Evolutionary conservation across 139 green algal species (phyloP), one percentile per base, ranked within the genome.

Genomic region (Chlorella ohadii): DNA sequence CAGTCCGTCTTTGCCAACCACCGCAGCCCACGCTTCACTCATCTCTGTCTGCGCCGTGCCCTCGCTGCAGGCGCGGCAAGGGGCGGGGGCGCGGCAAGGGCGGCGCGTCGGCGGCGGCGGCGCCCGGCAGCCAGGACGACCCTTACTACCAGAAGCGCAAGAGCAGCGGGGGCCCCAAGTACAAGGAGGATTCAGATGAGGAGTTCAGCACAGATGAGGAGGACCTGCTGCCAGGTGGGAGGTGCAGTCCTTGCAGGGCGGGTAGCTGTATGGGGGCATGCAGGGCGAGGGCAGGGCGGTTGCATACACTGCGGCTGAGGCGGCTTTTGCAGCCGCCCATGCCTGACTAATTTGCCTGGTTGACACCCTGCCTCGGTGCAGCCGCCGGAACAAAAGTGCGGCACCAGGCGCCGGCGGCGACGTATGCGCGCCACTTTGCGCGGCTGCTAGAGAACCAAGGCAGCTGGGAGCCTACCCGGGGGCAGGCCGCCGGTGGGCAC

Each of bases 381-480:
- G 51, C 51, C 51, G 51, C 51, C 11, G 51, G 12, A 22, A 9
- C 51, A 9, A 19, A 22, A 2, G 51, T 59, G 15, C 51, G 51
- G 51, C 51, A 59, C 51, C 51, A 59, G 51, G 51, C 51, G 51
- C 51, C 51, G 15, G 12, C 51, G 15, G 51, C 33, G 25, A 34
- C 63, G 16, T 74, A 83, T 59, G 27, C n/a, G 11, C 59, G 63
- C 17, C 75, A 88, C 73, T 78, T 71, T 25, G 65, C 44, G 63
- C 61, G 64, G 33, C 33, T 85, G 33, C 61, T 88, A 16, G 64
- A 70, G 31, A 85, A 85, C 65, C 63, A 85, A 16, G 84, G 84
- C 5, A 61, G 33, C 27, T 88, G 84, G 84, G 84, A 88, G 75
- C 7, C 31, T 9, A 22, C 76, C 1, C n/a, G 16, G 20, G 81